Evolutionary conservation across 2,329 filamentous ascomycete species (phyloP).

Genomic region (Penicillium sp.): DNA sequence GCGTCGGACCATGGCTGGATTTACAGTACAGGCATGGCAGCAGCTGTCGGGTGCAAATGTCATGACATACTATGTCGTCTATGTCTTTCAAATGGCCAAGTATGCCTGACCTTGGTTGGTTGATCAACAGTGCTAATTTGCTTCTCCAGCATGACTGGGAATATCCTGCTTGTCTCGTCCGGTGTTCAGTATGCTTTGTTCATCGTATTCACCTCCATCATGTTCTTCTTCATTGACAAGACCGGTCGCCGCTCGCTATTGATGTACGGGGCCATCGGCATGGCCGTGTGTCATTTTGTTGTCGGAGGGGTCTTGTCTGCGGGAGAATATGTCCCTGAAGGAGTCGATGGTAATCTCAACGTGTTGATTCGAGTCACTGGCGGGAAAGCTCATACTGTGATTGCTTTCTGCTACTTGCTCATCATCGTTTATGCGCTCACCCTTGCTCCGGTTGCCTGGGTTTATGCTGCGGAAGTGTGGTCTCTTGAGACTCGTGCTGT

Average conservation of each 20-base stretch:
- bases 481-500: constrained; percentile 37
- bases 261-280: constrained; percentile 57
- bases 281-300: constrained; percentile 44
- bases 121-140: constrained; percentile 52
- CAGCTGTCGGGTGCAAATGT: constrained; percentile 45
- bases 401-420: constrained; percentile 26
- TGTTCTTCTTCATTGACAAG: constrained; percentile 64
- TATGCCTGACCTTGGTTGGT: background rate
- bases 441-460: constrained; percentile 34
- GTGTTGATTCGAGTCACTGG: constrained; percentile 16
- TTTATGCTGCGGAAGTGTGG: constrained; percentile 42
- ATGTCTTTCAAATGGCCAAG: constrained; percentile 44
- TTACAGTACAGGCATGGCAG: constrained; percentile 68
- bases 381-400: constrained; percentile 20
- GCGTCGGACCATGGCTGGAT: constrained; percentile 62
- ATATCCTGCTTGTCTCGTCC: constrained; percentile 56
- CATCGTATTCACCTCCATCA: constrained; percentile 68
- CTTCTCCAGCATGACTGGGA: constrained; percentile 59
- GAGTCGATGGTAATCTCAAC: constrained; percentile 6
- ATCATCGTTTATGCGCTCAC: constrained; percentile 25
- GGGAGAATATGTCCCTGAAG: constrained; percentile 11
- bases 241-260: constrained; percentile 66
- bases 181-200: constrained; percentile 72
- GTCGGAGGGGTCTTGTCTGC: constrained; percentile 36
- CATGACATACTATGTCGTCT: constrained; percentile 41